phyloP scores from a whole-genome alignment of 371 early-diverging fungal genomes.

The Apophysomyces trapeziformis region DNA sequence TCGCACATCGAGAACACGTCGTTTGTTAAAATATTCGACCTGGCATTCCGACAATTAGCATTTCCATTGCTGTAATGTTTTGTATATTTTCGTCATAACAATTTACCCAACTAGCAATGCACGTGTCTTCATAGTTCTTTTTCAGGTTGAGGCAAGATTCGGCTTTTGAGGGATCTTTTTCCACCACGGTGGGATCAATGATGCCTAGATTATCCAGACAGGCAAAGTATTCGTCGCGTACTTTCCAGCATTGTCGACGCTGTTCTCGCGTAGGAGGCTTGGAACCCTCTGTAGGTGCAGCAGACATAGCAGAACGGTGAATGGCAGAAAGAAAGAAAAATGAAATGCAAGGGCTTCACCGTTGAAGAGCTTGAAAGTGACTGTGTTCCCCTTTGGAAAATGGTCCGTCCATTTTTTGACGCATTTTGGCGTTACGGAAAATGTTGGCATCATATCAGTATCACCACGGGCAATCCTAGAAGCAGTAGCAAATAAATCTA shows the following conservation, averaged over 20 bases:
- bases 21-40: conserved; percentile 60
- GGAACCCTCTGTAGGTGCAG: conserved; percentile 20
- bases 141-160: conserved; percentile 47
- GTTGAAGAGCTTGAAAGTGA: too few relatives aligned
- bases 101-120: conserved; percentile 59
- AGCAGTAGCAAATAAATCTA: too few relatives aligned
- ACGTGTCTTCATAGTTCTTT: conserved; percentile 49
- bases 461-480: too few relatives aligned
- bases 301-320: background rate
- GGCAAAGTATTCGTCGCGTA: conserved; percentile 59
- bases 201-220: conserved; percentile 58
- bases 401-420: too few relatives aligned
- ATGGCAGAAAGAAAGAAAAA: conserved; percentile 14
- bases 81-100: background rate
- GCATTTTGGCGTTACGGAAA: too few relatives aligned
- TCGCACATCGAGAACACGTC: conserved; percentile 50
- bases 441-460: too few relatives aligned
- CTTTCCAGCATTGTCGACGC: conserved; percentile 60
- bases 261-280: conserved; percentile 59
- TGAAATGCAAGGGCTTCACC: background rate
- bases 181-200: conserved; percentile 51
- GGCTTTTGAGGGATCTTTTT: conserved; percentile 49
- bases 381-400: too few relatives aligned
- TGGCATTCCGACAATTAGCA: conserved; percentile 4
- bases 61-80: background rate